Evolutionary conservation across 306 rosid genomes (phyloP).

Genomic region (Carpinus fangiana): DNA sequence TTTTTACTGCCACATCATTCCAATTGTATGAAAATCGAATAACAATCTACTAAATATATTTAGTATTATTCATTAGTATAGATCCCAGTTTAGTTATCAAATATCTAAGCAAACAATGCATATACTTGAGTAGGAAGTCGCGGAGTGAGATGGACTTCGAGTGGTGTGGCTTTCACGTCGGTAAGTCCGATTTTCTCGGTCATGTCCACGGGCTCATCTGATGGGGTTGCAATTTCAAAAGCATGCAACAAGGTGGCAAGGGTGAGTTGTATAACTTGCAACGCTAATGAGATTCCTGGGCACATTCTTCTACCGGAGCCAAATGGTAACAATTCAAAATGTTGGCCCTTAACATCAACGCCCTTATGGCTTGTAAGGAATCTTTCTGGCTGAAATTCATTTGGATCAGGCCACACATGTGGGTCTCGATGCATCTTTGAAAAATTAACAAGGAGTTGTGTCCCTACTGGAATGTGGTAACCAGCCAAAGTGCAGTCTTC

Average conservation of each 20-base stretch:
- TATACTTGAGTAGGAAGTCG: background rate
- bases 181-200: slow-evolving; percentile 29
- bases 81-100: too few relatives aligned
- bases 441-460: slow-evolving; percentile 41
- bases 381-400: slow-evolving; percentile 39
- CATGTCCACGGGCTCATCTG: slow-evolving; percentile 29
- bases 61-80: too few relatives aligned
- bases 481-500: slow-evolving; percentile 41
- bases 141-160: slow-evolving; percentile 14
- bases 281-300: slow-evolving; percentile 28
- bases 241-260: slow-evolving; percentile 36
- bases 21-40: too few relatives aligned
- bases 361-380: slow-evolving; percentile 32
- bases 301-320: slow-evolving; percentile 48
- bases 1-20: too few relatives aligned
- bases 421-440: slow-evolving; percentile 58
- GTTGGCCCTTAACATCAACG: slow-evolving; percentile 24
- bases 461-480: slow-evolving; percentile 41
- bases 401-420: slow-evolving; percentile 36
- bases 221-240: slow-evolving; percentile 19
- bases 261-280: slow-evolving; percentile 1
- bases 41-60: too few relatives aligned
- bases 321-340: slow-evolving; percentile 40
- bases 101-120: too few relatives aligned
- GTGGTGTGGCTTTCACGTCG: slow-evolving; percentile 15